Evolutionary conservation across 768 basidiomycete species (phyloP).

Genomic region (Lentinus brumalis): DNA sequence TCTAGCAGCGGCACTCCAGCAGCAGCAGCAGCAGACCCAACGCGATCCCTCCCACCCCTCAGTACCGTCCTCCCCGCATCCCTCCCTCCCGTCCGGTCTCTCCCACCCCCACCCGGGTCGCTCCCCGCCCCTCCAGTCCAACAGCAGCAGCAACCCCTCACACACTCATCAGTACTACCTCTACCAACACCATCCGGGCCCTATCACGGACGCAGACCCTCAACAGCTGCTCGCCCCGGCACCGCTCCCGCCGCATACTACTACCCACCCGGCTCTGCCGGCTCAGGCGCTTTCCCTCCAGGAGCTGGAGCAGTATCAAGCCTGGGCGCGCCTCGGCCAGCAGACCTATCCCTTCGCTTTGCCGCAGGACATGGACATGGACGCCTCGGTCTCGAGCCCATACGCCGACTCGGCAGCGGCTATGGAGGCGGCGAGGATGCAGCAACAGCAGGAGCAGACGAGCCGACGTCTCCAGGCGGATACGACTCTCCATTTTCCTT

Average conservation of each 20-base stretch:
- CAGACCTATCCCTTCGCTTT: constrained; percentile 43
- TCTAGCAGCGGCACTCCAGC: constrained; percentile 53
- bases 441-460: constrained; percentile 27
- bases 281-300: constrained; percentile 37
- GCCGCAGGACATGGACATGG: constrained; percentile 31
- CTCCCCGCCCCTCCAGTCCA: constrained; percentile 41
- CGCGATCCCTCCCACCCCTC: constrained; percentile 71
- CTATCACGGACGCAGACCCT: constrained; percentile 50
- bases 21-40: constrained; percentile 48
- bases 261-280: constrained; percentile 42
- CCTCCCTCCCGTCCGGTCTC: constrained; percentile 44
- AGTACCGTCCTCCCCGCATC: constrained; percentile 75
- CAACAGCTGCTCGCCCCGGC: constrained; percentile 65
- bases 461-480: constrained; percentile 34
- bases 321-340: constrained; percentile 34
- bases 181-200: constrained; percentile 51
- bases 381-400: constrained; percentile 36
- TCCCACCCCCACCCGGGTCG: constrained; percentile 39
- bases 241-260: constrained; percentile 72
- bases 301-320: constrained; percentile 50
- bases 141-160: constrained; percentile 36
- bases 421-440: constrained; percentile 21
- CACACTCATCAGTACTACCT: constrained; percentile 56
- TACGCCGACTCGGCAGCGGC: constrained; percentile 32
- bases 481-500: constrained; percentile 77